A percentile compares a stretch with the other conserved stretches of the same genome.
These are phyloP conservation scores for Microthlaspi erraticum DNA, from an alignment of 345 rosid genomes.

Conservation along the genomic window DNA sequence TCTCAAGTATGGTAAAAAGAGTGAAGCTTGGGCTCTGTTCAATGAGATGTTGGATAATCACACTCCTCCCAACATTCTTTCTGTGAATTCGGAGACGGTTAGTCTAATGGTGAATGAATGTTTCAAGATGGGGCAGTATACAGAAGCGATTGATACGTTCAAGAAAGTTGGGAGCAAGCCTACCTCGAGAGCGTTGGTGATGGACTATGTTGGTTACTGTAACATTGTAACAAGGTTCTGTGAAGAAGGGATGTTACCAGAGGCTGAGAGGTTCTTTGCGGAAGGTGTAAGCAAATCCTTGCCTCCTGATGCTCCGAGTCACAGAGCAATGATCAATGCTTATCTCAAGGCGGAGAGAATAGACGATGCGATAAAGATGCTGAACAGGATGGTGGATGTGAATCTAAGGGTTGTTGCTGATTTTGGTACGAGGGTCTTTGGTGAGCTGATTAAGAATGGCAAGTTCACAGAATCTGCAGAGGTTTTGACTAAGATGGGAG, in stretches of 20 bases:
- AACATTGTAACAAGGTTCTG: conserved; percentile 75
- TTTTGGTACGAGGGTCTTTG: conserved; percentile 76
- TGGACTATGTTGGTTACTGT: conserved; percentile 84
- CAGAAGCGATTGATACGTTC: conserved; percentile 67
- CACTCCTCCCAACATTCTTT: conserved; percentile 76
- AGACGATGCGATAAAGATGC: conserved; percentile 68
- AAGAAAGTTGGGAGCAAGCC: conserved; percentile 73
- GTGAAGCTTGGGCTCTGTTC: conserved; percentile 74
- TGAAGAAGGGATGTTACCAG: conserved; percentile 75
- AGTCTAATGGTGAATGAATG: conserved; percentile 91
- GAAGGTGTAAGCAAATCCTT: conserved; percentile 67
- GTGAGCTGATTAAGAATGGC: conserved; percentile 72
- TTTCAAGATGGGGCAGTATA: conserved; percentile 71
- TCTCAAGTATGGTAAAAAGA: conserved; percentile 69
- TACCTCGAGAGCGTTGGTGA: conserved; percentile 73
- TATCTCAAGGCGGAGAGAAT: conserved; percentile 68
- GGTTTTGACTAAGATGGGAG: conserved; percentile 86
- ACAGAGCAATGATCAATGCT: conserved; percentile 76
- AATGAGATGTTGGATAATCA: conserved; percentile 89
- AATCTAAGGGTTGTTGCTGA: conserved; percentile 85
- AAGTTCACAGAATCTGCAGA: conserved; percentile 66
- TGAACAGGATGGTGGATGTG: conserved; percentile 75
- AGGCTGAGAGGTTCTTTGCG: conserved; percentile 67
- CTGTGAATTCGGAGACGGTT: conserved; percentile 86
- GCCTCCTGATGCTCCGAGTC: conserved; percentile 76